phyloP scores from a whole-genome alignment of 2,329 filamentous ascomycete genomes.

The Herpotrichia juniperi region DNA sequence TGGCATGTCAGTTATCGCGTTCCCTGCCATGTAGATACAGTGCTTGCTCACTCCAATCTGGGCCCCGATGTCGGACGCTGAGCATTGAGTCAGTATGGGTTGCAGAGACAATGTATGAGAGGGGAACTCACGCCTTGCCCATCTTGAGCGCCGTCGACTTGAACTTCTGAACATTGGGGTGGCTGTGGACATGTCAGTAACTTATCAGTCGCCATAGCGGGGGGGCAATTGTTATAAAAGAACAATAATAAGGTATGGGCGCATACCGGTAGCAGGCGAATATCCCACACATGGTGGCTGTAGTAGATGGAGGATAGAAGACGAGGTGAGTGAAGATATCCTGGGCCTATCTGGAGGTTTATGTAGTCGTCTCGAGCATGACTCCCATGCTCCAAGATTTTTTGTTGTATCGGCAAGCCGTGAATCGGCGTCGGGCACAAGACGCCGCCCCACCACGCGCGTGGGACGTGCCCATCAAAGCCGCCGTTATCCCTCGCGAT shows the following conservation, averaged over 20 bases:
- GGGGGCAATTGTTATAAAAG: constrained; percentile 32
- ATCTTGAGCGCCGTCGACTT: constrained; percentile 93
- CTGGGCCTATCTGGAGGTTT: constrained; percentile 12
- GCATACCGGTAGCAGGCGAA: constrained; percentile 88
- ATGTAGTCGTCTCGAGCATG: constrained; percentile 24
- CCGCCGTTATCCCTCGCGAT: constrained; percentile 8
- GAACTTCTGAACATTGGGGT: constrained; percentile 95
- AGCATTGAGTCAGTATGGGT: constrained; percentile 42
- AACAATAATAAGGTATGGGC: constrained; percentile 15
- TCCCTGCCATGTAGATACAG: constrained; percentile 30
- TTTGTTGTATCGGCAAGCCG: too few relatives aligned
- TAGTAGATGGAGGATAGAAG: constrained; percentile 11
- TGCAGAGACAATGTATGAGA: constrained; percentile 2
- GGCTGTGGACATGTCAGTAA: constrained; percentile 55
- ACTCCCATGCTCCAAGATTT: constrained; percentile 18
- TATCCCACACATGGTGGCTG: constrained; percentile 85
- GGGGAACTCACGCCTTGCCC: constrained; percentile 80
- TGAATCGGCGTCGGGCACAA: constrained; percentile 28
- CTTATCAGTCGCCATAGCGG: constrained; percentile 22
- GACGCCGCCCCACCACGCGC: constrained; percentile 18
- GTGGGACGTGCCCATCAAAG: constrained; percentile 2
- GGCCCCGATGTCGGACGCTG: constrained; percentile 92
- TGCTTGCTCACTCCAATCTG: constrained; percentile 89
- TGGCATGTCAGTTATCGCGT: constrained; percentile 39
- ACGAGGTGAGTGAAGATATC: constrained; percentile 2